phyloP scores from a whole-genome alignment of 352 stramenopile genomes.

The Pythium inflatum region DNA sequence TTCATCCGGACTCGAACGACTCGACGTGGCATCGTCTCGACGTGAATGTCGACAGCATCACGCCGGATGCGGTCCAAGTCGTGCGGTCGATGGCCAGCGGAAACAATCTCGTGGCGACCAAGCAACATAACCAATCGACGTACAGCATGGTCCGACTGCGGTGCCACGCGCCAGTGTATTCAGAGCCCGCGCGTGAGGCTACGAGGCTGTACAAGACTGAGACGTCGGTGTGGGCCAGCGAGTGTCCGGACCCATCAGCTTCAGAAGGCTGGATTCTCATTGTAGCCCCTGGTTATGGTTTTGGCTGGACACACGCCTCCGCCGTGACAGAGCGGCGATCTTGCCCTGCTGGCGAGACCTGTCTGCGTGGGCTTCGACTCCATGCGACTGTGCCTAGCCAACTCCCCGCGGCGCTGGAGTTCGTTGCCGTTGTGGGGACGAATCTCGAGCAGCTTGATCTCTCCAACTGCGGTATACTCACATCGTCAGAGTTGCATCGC shows the following conservation, averaged over 20 bases:
- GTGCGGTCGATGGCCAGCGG: neutral
- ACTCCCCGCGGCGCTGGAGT: neutral
- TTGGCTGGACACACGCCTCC: neutral
- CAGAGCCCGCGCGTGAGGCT: neutral
- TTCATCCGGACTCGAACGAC: conserved; percentile 3
- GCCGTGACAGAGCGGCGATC: neutral
- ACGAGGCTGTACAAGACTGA: neutral
- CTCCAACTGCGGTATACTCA: neutral
- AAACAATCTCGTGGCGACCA: neutral
- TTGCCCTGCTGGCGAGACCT: neutral
- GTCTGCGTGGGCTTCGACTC: neutral
- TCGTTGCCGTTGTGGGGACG: neutral
- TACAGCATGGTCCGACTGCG: neutral
- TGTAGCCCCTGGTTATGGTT: neutral
- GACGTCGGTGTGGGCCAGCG: neutral
- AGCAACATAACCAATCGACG: too few relatives aligned
- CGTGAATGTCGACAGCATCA: conserved; percentile 2
- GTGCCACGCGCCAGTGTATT: neutral
- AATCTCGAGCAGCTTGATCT: neutral
- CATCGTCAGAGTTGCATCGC: neutral
- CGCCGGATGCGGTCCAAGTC: neutral
- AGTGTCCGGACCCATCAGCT: neutral
- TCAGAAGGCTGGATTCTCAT: neutral
- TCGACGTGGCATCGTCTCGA: neutral
- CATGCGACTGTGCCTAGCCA: neutral